Base-by-base conservation (phyloP, 768 basidiomycete genomes). In the Ramaria rubella region DNA sequence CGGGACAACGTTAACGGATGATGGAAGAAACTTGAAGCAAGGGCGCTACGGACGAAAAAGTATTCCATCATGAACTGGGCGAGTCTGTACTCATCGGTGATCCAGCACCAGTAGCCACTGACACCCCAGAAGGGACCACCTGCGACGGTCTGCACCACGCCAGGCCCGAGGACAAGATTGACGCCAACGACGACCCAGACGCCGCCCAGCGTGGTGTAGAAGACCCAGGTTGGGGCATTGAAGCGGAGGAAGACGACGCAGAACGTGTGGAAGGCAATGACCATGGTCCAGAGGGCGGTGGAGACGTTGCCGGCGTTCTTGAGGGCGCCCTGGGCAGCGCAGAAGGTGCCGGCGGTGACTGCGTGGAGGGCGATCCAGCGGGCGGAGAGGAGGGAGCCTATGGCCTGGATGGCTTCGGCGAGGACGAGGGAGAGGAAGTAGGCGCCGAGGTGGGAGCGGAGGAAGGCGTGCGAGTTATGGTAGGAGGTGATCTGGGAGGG, bases 41-140 rank as follows among this genome's bases (percentile, higher is more conserved):
- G 21, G 17, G 12, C n/a, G 12, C 5, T 3, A 67, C 80, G 60
- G 53, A 81, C 79, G 54, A 80, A 68, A 66, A 81, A 66, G 60
- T 80, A 81, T 62, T 79, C 80, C 61, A 81, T 63, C 42, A 75
- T 79, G 15, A 69, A 65, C 49, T 73, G 75, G 45, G 70, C 69
- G 1, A 66, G 50, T 1, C 63, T 61, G 57, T 81, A 81, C 21
- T 64, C 64, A 15, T 72, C 69, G 8, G 77, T 69, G 24, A 83
- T 82, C 79, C 79, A 81, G 60, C 77, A 77, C 77, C 77, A 81
- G 59, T 76, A 74, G 2, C 77, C 79, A 0, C 75, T 73, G 42
- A 81, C 74, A 1, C 73, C 77, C 60, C 74, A 80, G 61, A 78
- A 82, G 4, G 78, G 76, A 4, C 76, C 78, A 14, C 65, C 59